Conservation (phyloP, 441 rosid species). For the Oxalis stricta region DNA sequence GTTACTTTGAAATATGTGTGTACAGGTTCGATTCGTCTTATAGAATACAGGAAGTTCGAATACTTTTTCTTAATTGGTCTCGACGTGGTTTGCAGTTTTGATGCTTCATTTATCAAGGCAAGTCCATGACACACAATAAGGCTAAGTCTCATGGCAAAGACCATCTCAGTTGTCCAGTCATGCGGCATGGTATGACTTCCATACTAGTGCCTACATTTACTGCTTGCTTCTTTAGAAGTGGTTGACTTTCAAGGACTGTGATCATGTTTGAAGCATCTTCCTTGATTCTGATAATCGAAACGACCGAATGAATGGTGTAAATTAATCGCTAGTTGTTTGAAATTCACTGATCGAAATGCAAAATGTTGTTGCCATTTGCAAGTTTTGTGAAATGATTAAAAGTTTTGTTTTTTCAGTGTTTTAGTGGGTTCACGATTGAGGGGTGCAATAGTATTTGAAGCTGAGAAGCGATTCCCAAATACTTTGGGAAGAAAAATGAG, state of each 20-base stretch:
- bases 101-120: conserved; percentile 11
- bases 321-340: not conserved
- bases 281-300: too few species aligned
- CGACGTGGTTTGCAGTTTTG: conserved; percentile 10
- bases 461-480: conserved; percentile 28
- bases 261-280: not conserved
- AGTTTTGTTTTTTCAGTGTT: conserved; percentile 26
- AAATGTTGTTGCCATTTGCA: too few species aligned
- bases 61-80: not conserved
- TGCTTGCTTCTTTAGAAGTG: not conserved
- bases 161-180: conserved; percentile 13
- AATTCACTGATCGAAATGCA: not conserved
- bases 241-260: not conserved
- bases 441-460: conserved; percentile 24
- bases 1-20: too few species aligned
- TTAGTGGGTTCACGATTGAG: conserved; percentile 25
- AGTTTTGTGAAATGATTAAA: not conserved
- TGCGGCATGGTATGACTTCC: conserved; percentile 12
- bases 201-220: not conserved
- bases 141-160: conserved; percentile 19
- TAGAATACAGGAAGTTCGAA: too few species aligned
- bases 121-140: conserved; percentile 9
- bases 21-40: too few species aligned
- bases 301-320: too few species aligned
- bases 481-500: conserved; percentile 29